These are phyloP conservation scores for Collybiopsis luxurians DNA, from an alignment of 768 basidiomycete genomes.

Conservation along the genomic window DNA sequence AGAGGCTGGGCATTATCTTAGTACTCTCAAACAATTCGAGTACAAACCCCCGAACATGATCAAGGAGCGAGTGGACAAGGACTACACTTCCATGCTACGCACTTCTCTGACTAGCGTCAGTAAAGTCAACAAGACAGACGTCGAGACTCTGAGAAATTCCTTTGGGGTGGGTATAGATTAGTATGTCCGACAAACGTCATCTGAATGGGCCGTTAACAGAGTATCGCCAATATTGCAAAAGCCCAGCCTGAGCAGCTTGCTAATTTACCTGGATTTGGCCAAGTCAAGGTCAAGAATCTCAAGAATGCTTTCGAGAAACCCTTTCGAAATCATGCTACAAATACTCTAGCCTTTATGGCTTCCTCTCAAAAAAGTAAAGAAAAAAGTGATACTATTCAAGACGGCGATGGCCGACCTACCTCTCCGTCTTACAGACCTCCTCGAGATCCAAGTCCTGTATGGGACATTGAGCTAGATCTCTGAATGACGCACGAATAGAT, in stretches of 20 bases:
- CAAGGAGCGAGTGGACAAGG: constrained; percentile 91
- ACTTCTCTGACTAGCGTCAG: constrained; percentile 83
- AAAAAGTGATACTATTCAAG: constrained; percentile 3
- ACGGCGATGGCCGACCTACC: constrained; percentile 9
- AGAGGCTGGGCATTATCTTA: constrained; percentile 89
- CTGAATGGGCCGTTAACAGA: constrained; percentile 43
- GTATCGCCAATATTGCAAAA: constrained; percentile 77
- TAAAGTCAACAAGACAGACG: constrained; percentile 97
- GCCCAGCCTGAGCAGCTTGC: constrained; percentile 74
- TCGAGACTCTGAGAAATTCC: constrained; percentile 87
- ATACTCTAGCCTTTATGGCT: constrained; percentile 32
- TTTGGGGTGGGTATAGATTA: constrained; percentile 73
- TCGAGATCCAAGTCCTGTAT: constrained; percentile 55
- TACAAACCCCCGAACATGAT: constrained; percentile 91
- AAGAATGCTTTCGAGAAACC: constrained; percentile 91
- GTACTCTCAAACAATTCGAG: constrained; percentile 91
- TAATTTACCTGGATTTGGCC: constrained; percentile 89
- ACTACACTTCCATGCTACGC: constrained; percentile 79
- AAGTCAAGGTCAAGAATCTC: constrained; percentile 88
- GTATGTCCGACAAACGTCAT: too few species aligned
- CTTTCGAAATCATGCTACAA: constrained; percentile 68
- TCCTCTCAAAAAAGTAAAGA: constrained; percentile 18
- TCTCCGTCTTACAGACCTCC: constrained; percentile 12
- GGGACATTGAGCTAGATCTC: constrained; percentile 64
- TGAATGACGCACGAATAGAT: neutral